Evolutionary conservation across 108 stramenopile genomes (phyloP), one percentile per base, ranked within the genome.

Genomic region (Conticribra weissflogii): DNA sequence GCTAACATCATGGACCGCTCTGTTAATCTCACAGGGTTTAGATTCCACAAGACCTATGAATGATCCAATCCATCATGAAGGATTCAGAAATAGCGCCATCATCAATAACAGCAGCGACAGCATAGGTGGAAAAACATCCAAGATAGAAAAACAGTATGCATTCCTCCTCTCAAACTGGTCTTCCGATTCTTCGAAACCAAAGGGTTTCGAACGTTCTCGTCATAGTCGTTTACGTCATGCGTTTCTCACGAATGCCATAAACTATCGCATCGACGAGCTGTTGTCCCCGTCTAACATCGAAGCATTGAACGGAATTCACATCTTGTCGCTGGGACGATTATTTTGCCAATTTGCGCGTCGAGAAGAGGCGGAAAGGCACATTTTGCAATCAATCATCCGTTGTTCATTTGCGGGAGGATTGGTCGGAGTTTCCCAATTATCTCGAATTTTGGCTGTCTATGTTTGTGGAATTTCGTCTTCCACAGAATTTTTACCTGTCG

Each of bases 1-100:
- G 25, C 29, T 74, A 51, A 66, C 73, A 21, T 66, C 73, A 29
- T 74, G 73, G 73, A 74, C 73, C 19, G 73, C 65, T 2, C 33
- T 74, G 12, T 24, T 74, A 52, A 57, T 74, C 24, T 66, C 63
- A 9, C 65, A 36, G 58, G 73, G 73, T 2, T n/a, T 74, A 3
- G 71, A 72, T 54, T 31, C 56, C 12, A 41, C 50, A 14, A 16
- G 15, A 46, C 7, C 31, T 19, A 17, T 2, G 22, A 45, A 62
- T 17, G 49, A 27, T 30, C 25, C 14, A 15, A 12, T 30, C 24
- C 46, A 47, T 62, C 59, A 36, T 41, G 56, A 30, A 19, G 27
- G 8, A 25, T 25, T 17, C 57, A 3, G n/a, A n/a, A n/a, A n/a
- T n/a, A 55, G 24, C 31, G 21, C 63, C 29, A 50, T 72, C 7